A percentile compares a stretch with the other conserved stretches of the same genome.
phyloP scores from a whole-genome alignment of 140 eudicot genomes.

The Oenanthe javanica region DNA sequence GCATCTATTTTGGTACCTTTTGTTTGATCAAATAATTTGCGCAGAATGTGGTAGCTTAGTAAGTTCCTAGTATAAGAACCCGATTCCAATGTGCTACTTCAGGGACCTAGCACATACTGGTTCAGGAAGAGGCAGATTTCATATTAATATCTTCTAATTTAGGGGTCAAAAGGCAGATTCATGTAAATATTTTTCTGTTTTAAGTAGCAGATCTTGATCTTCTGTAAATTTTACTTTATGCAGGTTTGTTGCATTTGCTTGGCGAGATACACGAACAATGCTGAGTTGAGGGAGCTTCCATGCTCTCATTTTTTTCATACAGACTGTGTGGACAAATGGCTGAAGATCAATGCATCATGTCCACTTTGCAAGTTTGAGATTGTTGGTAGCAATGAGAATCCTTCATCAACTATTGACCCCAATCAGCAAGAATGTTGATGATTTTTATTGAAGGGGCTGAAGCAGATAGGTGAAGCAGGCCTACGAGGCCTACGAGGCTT shows the following conservation, averaged over 20 bases:
- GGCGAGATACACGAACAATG: slow-evolving; percentile 50
- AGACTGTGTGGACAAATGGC: slow-evolving; percentile 68
- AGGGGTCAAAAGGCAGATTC: neutral
- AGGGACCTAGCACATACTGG: neutral
- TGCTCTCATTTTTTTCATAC: slow-evolving; percentile 60
- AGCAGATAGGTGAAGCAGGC: slow-evolving; percentile 1
- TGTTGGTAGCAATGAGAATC: slow-evolving; percentile 25
- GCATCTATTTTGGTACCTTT: neutral
- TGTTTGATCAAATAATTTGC: neutral
- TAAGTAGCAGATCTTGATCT: neutral
- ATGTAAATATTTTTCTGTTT: neutral
- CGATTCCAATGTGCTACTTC: neutral
- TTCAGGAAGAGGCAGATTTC: neutral
- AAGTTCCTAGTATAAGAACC: neutral
- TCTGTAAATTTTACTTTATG: slow-evolving; percentile 9
- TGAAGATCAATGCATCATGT: slow-evolving; percentile 58
- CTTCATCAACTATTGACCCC: slow-evolving; percentile 29
- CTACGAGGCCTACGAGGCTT: neutral
- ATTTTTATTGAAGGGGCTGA: neutral
- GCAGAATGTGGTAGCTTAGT: neutral
- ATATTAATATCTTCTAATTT: no score
- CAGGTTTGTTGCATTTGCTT: slow-evolving; percentile 71
- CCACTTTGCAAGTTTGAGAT: slow-evolving; percentile 57
- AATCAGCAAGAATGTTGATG: slow-evolving; percentile 25
- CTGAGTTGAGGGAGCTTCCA: slow-evolving; percentile 61